Base-by-base conservation (phyloP, 2,329 filamentous ascomycete genomes). In the Penicillium capsulatum region DNA sequence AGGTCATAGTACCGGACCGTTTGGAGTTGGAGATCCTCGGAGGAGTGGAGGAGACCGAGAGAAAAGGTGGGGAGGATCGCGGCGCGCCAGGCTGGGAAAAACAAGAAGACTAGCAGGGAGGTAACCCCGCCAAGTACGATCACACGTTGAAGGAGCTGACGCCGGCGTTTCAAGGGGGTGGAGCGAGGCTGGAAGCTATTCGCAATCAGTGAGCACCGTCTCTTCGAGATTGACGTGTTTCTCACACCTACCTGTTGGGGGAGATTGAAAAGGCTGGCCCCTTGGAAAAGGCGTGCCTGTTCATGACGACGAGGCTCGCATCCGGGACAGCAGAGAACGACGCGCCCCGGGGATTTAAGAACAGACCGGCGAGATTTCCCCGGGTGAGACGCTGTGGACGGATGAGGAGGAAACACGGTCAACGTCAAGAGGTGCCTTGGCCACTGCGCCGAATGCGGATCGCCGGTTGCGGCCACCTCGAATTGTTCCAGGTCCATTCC, bases 1-100 rank as follows among this genome's bases (percentile, higher is more conserved):
- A 98, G 75, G 64, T 98, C 92, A 68, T 97, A 97, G 69, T 98
- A 97, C 63, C 91, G 86, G 45, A 98, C 86, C 1, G 91, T 97
- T 64, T 97, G 88, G 42, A 97, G 80, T 59, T 94, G 83, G 48
- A 87, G 78, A 51, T 86, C 82, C 36, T 83, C 80, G 36, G 72
- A 70, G 15, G 76, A 71, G 27, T 81, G 80, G 35, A 90, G 70
- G 24, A 91, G 74, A 19, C 84, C 86, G 34, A 94, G 72, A 1
- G 85, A 84, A 16, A 76, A 59, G 70, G 76, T 60, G 71, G 74
- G 61, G 70, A 87, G 53, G 69, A 81, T 56, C 71, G 73, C 52
- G 69, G 79, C 64, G 68, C 81, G 68, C 49, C 88, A 79, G 65
- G 87, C 86, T 34, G 90, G 76, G 66, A 90, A 89, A 50, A 94